phyloP scores from a whole-genome alignment of 2,329 filamentous ascomycete species.

The Epichloe sylvatica region DNA sequence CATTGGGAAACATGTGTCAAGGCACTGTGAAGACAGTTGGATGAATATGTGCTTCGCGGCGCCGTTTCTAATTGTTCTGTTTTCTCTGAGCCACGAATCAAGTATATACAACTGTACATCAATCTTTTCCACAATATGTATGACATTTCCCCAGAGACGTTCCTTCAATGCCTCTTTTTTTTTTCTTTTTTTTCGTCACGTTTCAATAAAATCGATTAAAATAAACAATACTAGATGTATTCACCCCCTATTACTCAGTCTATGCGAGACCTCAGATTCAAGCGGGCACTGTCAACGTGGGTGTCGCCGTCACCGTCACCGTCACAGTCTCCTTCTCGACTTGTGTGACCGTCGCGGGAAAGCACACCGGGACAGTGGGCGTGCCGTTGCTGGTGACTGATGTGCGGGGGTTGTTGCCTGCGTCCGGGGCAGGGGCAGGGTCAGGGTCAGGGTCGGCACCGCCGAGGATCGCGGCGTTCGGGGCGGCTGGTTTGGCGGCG shows the following conservation, averaged over 20 bases:
- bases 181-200: rapidly evolving
- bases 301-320: conserved; percentile 20
- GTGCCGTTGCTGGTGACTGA: conserved; percentile 15
- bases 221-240: too few species aligned
- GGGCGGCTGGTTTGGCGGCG: conserved; percentile 2
- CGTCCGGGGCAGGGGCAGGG: neutral
- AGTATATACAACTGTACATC: too few species aligned
- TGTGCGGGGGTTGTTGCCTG: conserved; percentile 10
- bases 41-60: too few species aligned
- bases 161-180: too few species aligned
- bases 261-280: neutral
- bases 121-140: too few species aligned
- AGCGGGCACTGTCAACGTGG: conserved; percentile 9
- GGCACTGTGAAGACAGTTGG: too few species aligned
- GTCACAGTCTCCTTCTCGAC: conserved; percentile 17
- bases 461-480: conserved; percentile 6
- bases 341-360: conserved; percentile 24
- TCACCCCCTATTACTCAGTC: too few species aligned
- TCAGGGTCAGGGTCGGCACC: neutral
- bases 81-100: too few species aligned
- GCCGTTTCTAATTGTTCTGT: too few species aligned
- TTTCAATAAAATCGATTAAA: too few species aligned
- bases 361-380: conserved; percentile 22
- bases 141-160: too few species aligned
- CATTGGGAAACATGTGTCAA: too few species aligned